Conservation (phyloP, 306 rosid genomes). For the Cercis canadensis region DNA sequence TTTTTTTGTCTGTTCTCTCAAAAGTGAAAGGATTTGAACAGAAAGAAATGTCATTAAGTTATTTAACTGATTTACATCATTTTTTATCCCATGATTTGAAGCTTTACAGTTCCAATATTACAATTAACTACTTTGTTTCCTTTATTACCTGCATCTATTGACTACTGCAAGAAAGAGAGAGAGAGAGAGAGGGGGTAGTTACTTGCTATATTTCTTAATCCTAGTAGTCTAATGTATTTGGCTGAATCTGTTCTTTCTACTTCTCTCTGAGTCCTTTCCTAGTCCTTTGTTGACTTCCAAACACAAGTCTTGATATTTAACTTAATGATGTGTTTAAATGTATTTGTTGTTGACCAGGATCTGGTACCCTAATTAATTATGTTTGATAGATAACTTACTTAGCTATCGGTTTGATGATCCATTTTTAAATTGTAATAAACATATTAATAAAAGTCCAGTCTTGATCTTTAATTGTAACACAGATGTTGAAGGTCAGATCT, state of each 20-base stretch:
- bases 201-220: background rate
- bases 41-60: too few species aligned
- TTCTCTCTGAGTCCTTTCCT: background rate
- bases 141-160: too few species aligned
- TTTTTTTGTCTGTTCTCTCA: too few species aligned
- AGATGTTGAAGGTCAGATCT: background rate
- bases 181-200: too few species aligned
- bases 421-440: background rate
- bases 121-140: too few species aligned
- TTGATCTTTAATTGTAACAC: background rate
- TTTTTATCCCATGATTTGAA: too few species aligned
- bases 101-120: too few species aligned
- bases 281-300: background rate
- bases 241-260: conserved; percentile 23
- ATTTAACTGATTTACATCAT: too few species aligned
- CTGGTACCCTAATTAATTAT: background rate
- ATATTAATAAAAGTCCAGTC: background rate
- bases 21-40: too few species aligned
- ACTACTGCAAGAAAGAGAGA: too few species aligned
- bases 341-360: background rate
- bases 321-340: background rate
- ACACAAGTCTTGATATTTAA: background rate
- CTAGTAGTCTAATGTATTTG: conserved; percentile 11
- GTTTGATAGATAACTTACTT: conserved; percentile 13
- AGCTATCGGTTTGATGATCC: background rate